Evolutionary conservation across 2,329 filamentous ascomycete species (phyloP), one percentile per base, ranked within the genome.

Genomic region (Thielaviopsis punctulata): DNA sequence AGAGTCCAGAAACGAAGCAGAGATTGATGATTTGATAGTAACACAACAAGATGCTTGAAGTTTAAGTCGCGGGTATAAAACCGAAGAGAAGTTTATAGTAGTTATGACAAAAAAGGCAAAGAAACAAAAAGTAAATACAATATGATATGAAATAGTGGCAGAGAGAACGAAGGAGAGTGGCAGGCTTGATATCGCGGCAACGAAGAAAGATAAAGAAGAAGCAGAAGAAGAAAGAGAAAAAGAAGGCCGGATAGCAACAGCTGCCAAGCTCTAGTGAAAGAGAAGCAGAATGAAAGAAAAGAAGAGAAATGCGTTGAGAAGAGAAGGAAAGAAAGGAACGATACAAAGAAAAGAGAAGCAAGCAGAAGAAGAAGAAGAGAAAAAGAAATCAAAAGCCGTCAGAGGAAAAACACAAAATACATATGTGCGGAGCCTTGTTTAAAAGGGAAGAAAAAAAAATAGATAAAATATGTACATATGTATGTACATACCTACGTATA

Each of bases 51-150:
- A 52, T 55, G 53, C 53, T 55, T 55, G 45, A 55, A 55, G 53
- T 55, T 30, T 51, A 55, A 55, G 49, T 55, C 53, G 53, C 53
- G 53, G 53, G 53, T 55, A 55, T 55, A n/a, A 55, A 45, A 52
- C 52, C 52, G 53, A 55, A 55, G 49, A 55, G 52, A 56, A 52
- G n/a, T 36, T 15, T 36, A 36, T 36, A 36, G 30, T 36, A 36
- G 12, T 36, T 15, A n/a, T n/a, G n/a, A n/a, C n/a, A n/a, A 27
- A 6, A 27, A 27, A 27, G 10, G 5, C 5, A 27, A 27, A 36
- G n/a, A 7, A 36, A 36, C 13, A 36, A n/a, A 53, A 39, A 53
- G 15, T 22, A 45, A 44, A 48, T 46, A 43, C 25, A 53, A 30
- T 25, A 49, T n/a, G 27, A 24, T 30, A 23, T 9, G 49, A 45